These are phyloP conservation scores for Artemisia annua DNA, from an alignment of 129 eudicot genomes.

Conservation along the genomic window DNA sequence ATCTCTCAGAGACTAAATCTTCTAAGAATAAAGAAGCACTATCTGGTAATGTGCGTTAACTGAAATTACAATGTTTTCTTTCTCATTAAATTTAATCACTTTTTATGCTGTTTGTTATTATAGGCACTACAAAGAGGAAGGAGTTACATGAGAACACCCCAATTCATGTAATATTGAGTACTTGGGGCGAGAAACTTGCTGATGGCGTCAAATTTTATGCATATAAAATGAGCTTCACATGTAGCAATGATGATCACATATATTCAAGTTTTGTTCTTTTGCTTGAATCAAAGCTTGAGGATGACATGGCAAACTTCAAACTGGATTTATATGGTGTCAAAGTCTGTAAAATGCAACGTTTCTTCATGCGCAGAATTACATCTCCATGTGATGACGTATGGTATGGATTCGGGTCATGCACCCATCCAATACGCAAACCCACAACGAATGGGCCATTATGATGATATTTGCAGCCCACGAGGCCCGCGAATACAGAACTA, in stretches of 20 bases:
- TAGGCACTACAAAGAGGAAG: constrained; percentile 92
- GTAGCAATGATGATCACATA: constrained; percentile 39
- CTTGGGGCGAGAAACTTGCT: constrained; percentile 59
- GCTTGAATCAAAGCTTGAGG: constrained; percentile 63
- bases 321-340: constrained; percentile 59
- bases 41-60: constrained; percentile 35
- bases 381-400: too few species aligned
- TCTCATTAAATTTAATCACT: neutral
- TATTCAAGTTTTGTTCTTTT: constrained; percentile 72
- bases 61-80: neutral
- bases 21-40: constrained; percentile 27
- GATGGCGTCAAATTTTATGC: constrained; percentile 48
- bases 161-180: constrained; percentile 53
- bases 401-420: too few species aligned
- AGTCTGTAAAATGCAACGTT: constrained; percentile 55
- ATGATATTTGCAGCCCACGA: too few species aligned
- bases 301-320: constrained; percentile 70
- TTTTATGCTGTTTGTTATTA: constrained; percentile 13
- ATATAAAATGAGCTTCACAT: constrained; percentile 60
- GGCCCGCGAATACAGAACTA: too few species aligned
- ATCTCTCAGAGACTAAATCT: constrained; percentile 32
- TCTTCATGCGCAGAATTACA: constrained; percentile 45
- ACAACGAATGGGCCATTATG: too few species aligned
- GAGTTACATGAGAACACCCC: constrained; percentile 73
- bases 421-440: too few species aligned